Evolutionary conservation across 371 early-diverging fungal genomes (phyloP).

Genomic region (Basidiobolus meristosporus): DNA sequence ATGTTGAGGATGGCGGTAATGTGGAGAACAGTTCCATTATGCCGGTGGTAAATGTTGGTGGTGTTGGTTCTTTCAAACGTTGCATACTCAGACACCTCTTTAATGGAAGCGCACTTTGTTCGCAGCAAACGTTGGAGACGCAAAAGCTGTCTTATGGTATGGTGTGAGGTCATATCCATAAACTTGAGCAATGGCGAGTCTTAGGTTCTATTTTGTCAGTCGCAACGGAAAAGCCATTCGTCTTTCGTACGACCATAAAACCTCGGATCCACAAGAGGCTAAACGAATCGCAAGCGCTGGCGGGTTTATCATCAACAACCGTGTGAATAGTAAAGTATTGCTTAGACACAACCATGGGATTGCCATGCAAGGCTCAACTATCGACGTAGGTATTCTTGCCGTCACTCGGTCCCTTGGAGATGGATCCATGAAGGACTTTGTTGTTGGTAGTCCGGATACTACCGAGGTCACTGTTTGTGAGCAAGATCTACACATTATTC

Average conservation of each 20-base stretch:
- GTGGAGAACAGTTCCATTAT: no score
- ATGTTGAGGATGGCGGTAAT: no score
- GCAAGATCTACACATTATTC: slow-evolving; percentile 62
- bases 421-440: slow-evolving; percentile 84
- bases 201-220: slow-evolving; percentile 11
- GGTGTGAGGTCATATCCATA: slow-evolving; percentile 1
- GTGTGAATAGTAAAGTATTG: slow-evolving; percentile 76
- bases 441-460: slow-evolving; percentile 87
- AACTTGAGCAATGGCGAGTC: background rate
- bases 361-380: background rate
- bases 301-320: slow-evolving; percentile 89
- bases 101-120: slow-evolving; percentile 76
- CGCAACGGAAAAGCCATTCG: slow-evolving; percentile 71
- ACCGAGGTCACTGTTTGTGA: slow-evolving; percentile 61
- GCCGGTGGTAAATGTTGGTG: no score
- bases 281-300: slow-evolving; percentile 79
- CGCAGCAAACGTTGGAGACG: slow-evolving; percentile 93
- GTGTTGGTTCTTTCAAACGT: no score
- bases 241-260: slow-evolving; percentile 95
- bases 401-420: slow-evolving; percentile 97
- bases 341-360: no score
- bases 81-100: no score
- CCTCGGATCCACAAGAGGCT: slow-evolving; percentile 75
- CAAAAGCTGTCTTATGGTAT: slow-evolving; percentile 76
- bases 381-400: slow-evolving; percentile 77